These are phyloP conservation scores for Pythium grandisporangium DNA, from an alignment of 352 stramenopile species.

Conservation along the genomic window DNA sequence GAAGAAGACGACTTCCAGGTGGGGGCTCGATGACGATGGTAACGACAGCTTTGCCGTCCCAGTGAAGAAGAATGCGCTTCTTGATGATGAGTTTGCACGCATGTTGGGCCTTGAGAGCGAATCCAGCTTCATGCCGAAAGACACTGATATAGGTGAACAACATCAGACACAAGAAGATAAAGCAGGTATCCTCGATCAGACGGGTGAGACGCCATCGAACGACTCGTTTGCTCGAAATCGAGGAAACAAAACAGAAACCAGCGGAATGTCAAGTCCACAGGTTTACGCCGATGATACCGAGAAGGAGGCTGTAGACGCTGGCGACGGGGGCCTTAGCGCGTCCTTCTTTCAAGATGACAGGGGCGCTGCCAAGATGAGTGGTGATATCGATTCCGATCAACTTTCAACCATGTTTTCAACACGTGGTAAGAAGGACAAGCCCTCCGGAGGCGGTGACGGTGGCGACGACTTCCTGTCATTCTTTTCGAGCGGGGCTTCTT, in stretches of 20 bases:
- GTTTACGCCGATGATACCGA: no score
- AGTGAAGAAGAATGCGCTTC: conserved; percentile 26
- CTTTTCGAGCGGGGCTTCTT: conserved; percentile 4
- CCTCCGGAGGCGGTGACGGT: no score
- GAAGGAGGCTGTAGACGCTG: no score
- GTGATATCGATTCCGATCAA: no score
- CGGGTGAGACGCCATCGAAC: no score
- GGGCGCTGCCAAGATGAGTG: neutral
- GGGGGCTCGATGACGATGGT: conserved; percentile 18
- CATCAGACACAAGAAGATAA: no score
- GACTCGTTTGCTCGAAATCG: no score
- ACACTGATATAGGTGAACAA: conserved; percentile 1
- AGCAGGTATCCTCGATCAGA: no score
- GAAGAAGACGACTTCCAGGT: conserved; percentile 1
- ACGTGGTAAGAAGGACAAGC: no score
- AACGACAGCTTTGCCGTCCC: conserved; percentile 8
- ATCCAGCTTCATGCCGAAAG: neutral
- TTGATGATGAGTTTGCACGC: conserved; percentile 58
- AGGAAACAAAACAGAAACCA: neutral
- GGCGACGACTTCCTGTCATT: conserved; percentile 5
- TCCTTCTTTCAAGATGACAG: conserved; percentile 15
- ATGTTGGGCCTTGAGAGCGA: conserved; percentile 55
- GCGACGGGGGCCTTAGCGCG: conserved; percentile 9
- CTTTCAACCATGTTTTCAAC: no score
- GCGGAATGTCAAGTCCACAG: no score